A percentile compares a stretch with the other conserved stretches of the same genome.
phyloP scores from a whole-genome alignment of 306 rosid species.

The Citrullus colocynthis region DNA sequence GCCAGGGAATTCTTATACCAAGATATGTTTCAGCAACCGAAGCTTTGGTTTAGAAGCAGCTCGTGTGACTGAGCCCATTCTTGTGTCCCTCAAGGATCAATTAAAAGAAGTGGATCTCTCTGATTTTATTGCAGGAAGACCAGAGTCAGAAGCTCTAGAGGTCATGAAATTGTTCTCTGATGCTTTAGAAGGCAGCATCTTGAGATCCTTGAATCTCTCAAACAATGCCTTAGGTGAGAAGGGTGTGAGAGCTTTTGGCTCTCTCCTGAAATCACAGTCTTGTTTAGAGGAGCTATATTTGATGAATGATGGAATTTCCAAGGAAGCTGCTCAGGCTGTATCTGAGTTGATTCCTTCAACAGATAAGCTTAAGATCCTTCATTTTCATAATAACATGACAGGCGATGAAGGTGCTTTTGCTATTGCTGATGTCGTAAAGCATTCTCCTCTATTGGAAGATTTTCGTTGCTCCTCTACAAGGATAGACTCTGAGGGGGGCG shows the following conservation, averaged over 20 bases:
- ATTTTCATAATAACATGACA: constrained; percentile 79
- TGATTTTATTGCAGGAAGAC: constrained; percentile 81
- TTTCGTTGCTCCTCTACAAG: constrained; percentile 83
- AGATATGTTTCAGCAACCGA: constrained; percentile 88
- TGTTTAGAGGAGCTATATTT: constrained; percentile 70
- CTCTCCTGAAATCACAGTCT: constrained; percentile 63
- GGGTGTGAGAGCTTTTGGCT: constrained; percentile 76
- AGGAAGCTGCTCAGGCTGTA: constrained; percentile 78
- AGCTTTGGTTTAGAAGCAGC: constrained; percentile 77
- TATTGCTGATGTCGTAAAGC: constrained; percentile 57
- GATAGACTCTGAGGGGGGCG: constrained; percentile 69
- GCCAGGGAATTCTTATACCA: constrained; percentile 58
- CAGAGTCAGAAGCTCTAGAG: constrained; percentile 66
- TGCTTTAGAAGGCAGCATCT: constrained; percentile 54
- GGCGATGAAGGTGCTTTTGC: constrained; percentile 77
- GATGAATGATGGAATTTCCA: constrained; percentile 79
- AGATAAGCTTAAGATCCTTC: constrained; percentile 64
- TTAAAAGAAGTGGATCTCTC: constrained; percentile 73
- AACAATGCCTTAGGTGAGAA: constrained; percentile 89
- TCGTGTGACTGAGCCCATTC: constrained; percentile 50
- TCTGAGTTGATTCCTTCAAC: constrained; percentile 70
- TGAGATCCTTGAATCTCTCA: constrained; percentile 66
- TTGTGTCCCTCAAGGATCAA: constrained; percentile 51
- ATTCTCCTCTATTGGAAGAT: constrained; percentile 53
- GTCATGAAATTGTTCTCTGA: constrained; percentile 68